Conservation (phyloP, 1,139 yeast species). For the Saccharomycopsis hybrid region DNA sequence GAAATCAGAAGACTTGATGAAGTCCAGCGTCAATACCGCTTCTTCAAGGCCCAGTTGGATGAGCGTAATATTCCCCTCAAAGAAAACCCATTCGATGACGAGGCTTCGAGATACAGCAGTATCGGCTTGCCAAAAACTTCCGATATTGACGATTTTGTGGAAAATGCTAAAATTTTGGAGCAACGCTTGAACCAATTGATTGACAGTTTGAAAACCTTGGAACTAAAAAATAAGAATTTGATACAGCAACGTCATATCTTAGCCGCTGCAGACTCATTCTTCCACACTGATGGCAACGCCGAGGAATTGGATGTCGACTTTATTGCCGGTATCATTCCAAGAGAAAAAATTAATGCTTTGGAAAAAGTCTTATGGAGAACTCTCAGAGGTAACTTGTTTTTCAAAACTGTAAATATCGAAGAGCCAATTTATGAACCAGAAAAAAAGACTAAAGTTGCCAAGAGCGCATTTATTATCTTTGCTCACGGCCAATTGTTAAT, state of each 20-base stretch:
- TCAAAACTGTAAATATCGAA: constrained; percentile 58
- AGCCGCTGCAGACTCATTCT: constrained; percentile 62
- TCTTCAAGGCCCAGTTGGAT: constrained; percentile 39
- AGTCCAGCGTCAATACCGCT: constrained; percentile 53
- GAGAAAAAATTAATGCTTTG: constrained; percentile 51
- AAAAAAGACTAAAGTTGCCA: constrained; percentile 44
- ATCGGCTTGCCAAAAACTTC: constrained; percentile 46
- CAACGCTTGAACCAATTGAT: constrained; percentile 50
- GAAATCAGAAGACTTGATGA: constrained; percentile 65
- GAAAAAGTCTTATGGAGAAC: constrained; percentile 71
- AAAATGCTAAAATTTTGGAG: constrained; percentile 57
- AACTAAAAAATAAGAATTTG: constrained; percentile 48
- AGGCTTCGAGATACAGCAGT: no score
- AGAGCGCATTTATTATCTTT: constrained; percentile 75
- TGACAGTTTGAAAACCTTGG: constrained; percentile 48
- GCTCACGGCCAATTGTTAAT: constrained; percentile 79
- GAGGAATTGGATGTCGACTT: constrained; percentile 39
- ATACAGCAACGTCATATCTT: constrained; percentile 65
- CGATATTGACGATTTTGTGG: constrained; percentile 70
- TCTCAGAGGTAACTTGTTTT: constrained; percentile 64
- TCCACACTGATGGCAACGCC: constrained; percentile 33
- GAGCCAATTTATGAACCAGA: constrained; percentile 50
- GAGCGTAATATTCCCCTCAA: constrained; percentile 40
- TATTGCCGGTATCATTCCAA: constrained; percentile 65
- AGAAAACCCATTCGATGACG: constrained; percentile 40